Conservation (phyloP, 2,329 filamentous ascomycete species). For the Trichophyton benhamiae region DNA sequence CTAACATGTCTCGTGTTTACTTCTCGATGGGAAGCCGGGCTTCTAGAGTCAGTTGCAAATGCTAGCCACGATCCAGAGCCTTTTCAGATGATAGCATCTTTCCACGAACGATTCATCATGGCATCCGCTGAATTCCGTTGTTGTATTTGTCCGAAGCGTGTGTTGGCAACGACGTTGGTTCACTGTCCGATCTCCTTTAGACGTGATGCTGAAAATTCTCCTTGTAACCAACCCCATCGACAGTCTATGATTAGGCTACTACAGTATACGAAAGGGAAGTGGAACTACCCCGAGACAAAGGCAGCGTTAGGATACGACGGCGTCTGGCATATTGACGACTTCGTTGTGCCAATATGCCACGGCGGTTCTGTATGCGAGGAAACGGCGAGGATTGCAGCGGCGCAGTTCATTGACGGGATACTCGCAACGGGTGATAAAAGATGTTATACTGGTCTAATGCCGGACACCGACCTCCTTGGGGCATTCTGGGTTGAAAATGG, state of each 20-base stretch:
- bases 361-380: slow-evolving; percentile 14
- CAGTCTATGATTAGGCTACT: slow-evolving; percentile 12
- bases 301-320: slow-evolving; percentile 12
- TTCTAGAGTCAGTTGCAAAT: background rate
- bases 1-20: slow-evolving; percentile 14
- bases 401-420: slow-evolving; percentile 11
- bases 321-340: slow-evolving; percentile 15
- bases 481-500: slow-evolving; percentile 7
- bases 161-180: slow-evolving; percentile 13
- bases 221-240: slow-evolving; percentile 6
- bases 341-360: slow-evolving; percentile 17
- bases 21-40: slow-evolving; percentile 13
- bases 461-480: slow-evolving; percentile 7
- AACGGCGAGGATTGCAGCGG: slow-evolving; percentile 13
- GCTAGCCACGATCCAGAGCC: slow-evolving; percentile 9
- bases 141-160: slow-evolving; percentile 13
- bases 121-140: slow-evolving; percentile 15
- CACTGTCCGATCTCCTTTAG: slow-evolving; percentile 16
- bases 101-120: slow-evolving; percentile 15
- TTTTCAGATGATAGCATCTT: slow-evolving; percentile 14
- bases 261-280: slow-evolving; percentile 14
- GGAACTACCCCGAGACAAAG: slow-evolving; percentile 13
- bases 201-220: slow-evolving; percentile 6
- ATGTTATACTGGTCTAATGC: slow-evolving; percentile 9
- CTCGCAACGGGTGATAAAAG: slow-evolving; percentile 6